Evolutionary conservation across 257 asterid species (phyloP).

Genomic region (Petunia axillaris): DNA sequence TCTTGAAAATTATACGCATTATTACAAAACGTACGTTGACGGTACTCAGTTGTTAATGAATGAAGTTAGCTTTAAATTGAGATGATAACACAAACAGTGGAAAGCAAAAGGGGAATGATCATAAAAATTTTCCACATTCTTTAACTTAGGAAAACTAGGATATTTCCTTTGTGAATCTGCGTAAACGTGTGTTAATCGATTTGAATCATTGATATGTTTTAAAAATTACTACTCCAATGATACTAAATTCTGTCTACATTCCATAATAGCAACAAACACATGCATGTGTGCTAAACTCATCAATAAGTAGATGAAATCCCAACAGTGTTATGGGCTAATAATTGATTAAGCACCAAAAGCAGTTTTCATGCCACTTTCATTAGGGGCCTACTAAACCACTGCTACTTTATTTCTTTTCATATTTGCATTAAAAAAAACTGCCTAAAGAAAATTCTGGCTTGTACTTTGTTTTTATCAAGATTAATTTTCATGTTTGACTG

Average conservation of each 20-base stretch:
- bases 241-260: neutral
- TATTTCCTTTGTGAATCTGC: neutral
- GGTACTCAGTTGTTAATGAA: neutral
- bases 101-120: neutral
- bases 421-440: neutral
- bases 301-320: neutral
- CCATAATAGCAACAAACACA: neutral
- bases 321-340: conserved; percentile 9
- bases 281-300: neutral
- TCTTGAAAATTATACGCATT: neutral
- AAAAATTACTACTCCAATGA: neutral
- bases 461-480: neutral
- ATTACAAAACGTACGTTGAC: neutral
- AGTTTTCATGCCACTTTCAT: conserved; percentile 35
- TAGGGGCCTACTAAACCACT: neutral
- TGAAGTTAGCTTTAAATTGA: neutral
- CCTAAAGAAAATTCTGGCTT: neutral
- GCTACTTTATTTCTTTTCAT: neutral
- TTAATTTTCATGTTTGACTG: neutral
- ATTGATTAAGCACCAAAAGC: conserved; percentile 20
- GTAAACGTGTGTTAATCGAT: neutral
- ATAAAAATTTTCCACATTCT: neutral
- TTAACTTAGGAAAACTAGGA: neutral
- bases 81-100: neutral
- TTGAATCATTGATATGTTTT: neutral